Evolutionary conservation across 306 rosid species (phyloP).

Genomic region (Malus sieversii): DNA sequence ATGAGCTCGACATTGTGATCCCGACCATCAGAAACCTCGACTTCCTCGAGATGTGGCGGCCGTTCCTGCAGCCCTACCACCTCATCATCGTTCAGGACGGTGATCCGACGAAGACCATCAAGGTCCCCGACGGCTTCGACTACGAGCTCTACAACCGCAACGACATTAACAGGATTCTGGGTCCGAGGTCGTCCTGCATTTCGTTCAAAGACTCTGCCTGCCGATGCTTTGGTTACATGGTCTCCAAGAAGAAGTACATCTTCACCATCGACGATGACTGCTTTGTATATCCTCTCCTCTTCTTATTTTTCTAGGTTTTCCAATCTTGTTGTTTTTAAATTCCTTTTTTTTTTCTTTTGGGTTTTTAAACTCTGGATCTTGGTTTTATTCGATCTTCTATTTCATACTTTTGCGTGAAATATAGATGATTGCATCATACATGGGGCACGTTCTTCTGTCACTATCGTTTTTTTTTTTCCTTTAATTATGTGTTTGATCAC

Average conservation of each 20-base stretch:
- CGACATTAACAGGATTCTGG: conserved; percentile 72
- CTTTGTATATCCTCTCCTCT: conserved; percentile 43
- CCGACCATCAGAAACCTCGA: conserved; percentile 89
- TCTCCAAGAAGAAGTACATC: conserved; percentile 84
- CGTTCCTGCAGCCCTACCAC: conserved; percentile 67
- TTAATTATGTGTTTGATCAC: neutral
- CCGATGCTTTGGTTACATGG: conserved; percentile 93
- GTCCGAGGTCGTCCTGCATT: conserved; percentile 70
- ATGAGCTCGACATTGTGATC: conserved; percentile 84
- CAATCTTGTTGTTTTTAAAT: neutral
- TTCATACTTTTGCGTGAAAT: neutral
- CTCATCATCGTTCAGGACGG: conserved; percentile 89
- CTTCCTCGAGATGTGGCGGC: conserved; percentile 89
- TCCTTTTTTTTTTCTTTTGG: neutral
- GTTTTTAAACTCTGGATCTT: neutral
- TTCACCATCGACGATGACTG: conserved; percentile 93
- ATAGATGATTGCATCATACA: neutral
- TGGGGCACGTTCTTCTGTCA: neutral
- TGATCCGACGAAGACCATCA: conserved; percentile 66
- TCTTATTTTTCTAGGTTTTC: neutral
- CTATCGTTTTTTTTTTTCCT: neutral
- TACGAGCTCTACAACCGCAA: conserved; percentile 76
- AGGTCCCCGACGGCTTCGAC: conserved; percentile 78
- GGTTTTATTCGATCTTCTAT: neutral
- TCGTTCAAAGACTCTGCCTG: conserved; percentile 95